Conservation (phyloP, 768 basidiomycete genomes). For the Lepiota venenata region DNA sequence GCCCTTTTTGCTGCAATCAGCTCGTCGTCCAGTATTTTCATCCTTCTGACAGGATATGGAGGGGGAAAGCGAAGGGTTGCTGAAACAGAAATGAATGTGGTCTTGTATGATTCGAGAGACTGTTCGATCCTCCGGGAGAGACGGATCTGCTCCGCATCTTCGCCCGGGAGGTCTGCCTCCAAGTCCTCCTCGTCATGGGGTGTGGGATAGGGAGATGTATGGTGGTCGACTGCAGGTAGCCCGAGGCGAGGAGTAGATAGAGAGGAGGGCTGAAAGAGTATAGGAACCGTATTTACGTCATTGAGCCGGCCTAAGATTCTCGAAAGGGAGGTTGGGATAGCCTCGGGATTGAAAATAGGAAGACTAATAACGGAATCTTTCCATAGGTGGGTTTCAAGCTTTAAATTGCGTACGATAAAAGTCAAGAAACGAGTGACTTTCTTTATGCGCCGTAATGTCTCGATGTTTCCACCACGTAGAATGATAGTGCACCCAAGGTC, state of each 20-base stretch:
- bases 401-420: conserved; percentile 90
- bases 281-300: conserved; percentile 18
- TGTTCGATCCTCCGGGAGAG: conserved; percentile 78
- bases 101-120: conserved; percentile 79
- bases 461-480: conserved; percentile 81
- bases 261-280: conserved; percentile 14
- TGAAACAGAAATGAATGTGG: conserved; percentile 90
- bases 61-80: conserved; percentile 90
- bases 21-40: conserved; percentile 85
- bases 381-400: conserved; percentile 93
- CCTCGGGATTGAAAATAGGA: conserved; percentile 61
- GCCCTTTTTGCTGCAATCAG: conserved; percentile 65
- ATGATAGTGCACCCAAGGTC: conserved; percentile 96
- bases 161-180: conserved; percentile 54
- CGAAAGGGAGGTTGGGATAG: conserved; percentile 46
- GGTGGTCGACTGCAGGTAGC: background rate
- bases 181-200: conserved; percentile 24
- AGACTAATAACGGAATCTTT: conserved; percentile 81
- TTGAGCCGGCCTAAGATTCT: conserved; percentile 24
- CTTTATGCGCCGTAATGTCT: conserved; percentile 82
- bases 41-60: conserved; percentile 81
- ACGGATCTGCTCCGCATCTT: conserved; percentile 65
- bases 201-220: background rate
- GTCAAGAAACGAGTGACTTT: conserved; percentile 89
- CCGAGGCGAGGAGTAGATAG: conserved; percentile 8